Base-by-base conservation (phyloP, 148 eudicot genomes). In the Dysphania ambrosioides region DNA sequence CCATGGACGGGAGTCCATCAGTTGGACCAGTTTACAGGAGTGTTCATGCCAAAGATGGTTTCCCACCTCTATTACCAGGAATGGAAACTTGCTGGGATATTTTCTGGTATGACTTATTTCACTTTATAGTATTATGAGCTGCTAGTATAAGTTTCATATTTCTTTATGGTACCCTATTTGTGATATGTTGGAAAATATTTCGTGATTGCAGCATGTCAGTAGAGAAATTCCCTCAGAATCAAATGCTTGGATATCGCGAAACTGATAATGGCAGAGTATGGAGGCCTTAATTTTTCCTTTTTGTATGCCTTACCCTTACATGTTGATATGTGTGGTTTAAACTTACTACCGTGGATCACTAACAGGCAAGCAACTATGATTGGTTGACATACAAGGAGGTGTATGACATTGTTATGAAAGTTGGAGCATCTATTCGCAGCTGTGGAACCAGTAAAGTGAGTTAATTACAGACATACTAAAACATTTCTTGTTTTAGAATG, bases 11-110 rank as follows among this genome's bases (percentile, higher is more conserved):
- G 35, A 86, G 75, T 73, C 93, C 97, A 19, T 88, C 97, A 8
- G 75, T 83, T 11, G 98, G 98, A 8, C 91, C 98, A 4, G 97
- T 94, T 83, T 94, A 90, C 65, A 86, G 98, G 64, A 88, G 88
- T 70, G 84, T 82, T 24, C 72, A 83, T 31, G 93, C 88, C 3
- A 87, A 86, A 78, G 88, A 94, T 77, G 98, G 97, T n/a, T 90
- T 90, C 51, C 92, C 88, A 15, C 87, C 92, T 57, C 84, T 84
- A 31, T 77, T 83, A 42, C 66, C 77, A 0, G 95, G 90, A 18
- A 78, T 90, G 59, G 80, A 94, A 57, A 86, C 91, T 75, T 91
- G 95, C 76, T 94, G 98, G 98, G 98, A 94, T 73, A 87, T 92
- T 72, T 94, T 94, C 74, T 85, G 95, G 98, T 91, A 65, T 67